These are phyloP conservation scores for Quercus alba DNA, from an alignment of 306 rosid genomes.

Conservation along the genomic window DNA sequence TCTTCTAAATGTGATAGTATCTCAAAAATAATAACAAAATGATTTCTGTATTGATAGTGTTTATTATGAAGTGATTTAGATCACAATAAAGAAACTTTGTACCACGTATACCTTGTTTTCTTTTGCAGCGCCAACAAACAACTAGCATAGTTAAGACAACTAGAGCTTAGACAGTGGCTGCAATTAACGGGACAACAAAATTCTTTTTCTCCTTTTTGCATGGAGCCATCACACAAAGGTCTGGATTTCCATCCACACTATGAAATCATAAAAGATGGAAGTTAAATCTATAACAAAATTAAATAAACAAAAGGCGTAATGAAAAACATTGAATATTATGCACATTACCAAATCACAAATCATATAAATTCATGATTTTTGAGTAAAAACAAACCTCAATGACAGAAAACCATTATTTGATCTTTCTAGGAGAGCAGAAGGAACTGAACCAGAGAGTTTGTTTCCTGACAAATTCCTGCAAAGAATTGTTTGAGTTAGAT, in stretches of 20 bases:
- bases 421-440: constrained; percentile 31
- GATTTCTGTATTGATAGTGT: not conserved
- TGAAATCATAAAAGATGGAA: not conserved
- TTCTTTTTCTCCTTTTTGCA: constrained; percentile 32
- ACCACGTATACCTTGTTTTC: not conserved
- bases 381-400: constrained; percentile 30
- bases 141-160: not conserved
- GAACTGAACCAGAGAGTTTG: constrained; percentile 40
- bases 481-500: not conserved
- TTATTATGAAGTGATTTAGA: not conserved
- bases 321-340: not conserved
- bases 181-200: constrained; percentile 26
- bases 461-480: constrained; percentile 39
- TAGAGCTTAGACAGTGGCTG: constrained; percentile 31
- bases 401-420: constrained; percentile 27
- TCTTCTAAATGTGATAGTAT: not conserved
- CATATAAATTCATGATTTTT: too few relatives aligned
- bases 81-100: not conserved
- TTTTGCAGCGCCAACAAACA: not conserved
- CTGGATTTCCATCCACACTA: constrained; percentile 43
- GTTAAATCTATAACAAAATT: not conserved
- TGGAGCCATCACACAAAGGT: constrained; percentile 21
- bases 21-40: not conserved
- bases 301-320: not conserved
- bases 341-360: too few relatives aligned